Percentiles rank a stretch among this genome's conserved stretches.
These are phyloP conservation scores for Colletotrichum lentis DNA, from an alignment of 2,329 filamentous ascomycete species.

Conservation along the genomic window DNA sequence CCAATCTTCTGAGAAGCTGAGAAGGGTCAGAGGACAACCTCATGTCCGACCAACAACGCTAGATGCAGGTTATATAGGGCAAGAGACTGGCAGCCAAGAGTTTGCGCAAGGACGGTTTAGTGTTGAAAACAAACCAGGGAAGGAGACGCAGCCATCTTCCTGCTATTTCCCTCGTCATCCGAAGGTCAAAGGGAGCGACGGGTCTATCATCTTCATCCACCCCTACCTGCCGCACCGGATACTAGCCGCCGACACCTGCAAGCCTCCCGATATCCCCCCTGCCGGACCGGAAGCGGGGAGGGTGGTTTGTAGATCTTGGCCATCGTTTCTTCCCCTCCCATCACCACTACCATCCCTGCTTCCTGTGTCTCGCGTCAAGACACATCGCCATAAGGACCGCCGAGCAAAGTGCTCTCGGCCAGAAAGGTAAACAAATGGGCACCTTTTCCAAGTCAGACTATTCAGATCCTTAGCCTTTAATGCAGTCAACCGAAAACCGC, in stretches of 20 bases:
- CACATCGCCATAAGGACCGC: not conserved
- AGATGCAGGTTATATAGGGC: not conserved
- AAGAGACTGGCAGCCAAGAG: not conserved
- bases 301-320: conserved; percentile 23
- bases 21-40: not conserved
- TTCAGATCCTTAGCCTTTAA: not conserved
- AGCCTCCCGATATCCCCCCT: conserved; percentile 1
- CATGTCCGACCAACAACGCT: not conserved
- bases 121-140: not conserved
- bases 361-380: not conserved
- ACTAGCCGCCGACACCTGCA: not conserved
- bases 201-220: not conserved
- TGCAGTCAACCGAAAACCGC: conserved; percentile 6
- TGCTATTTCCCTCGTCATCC: not conserved
- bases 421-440: not conserved
- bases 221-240: conserved; percentile 7
- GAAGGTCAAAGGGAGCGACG: not conserved
- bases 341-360: not conserved
- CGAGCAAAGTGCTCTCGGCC: conserved; percentile 17
- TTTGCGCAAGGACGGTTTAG: conserved; percentile 1
- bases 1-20: not conserved
- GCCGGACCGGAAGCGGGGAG: conserved; percentile 26
- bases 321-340: conserved; percentile 8
- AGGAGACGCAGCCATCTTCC: conserved; percentile 2
- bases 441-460: not conserved